Evolutionary conservation across 495 filamentous ascomycete genomes (phyloP).

Genomic region (Talaromyces trachyspermus): DNA sequence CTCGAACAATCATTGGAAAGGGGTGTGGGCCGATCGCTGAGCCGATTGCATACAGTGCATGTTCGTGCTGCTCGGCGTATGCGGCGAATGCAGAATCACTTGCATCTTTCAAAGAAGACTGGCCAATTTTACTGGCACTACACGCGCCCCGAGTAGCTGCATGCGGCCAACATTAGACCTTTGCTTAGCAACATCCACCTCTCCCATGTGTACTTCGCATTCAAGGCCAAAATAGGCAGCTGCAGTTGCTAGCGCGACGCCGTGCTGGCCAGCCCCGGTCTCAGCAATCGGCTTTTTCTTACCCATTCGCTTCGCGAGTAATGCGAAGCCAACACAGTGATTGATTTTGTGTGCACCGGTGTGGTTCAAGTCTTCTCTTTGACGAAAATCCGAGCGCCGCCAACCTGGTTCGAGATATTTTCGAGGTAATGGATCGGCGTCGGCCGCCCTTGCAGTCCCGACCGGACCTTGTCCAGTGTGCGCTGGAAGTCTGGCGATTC

Average conservation of each 20-base stretch:
- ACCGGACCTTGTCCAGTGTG: conserved; percentile 9
- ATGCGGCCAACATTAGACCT: conserved; percentile 86
- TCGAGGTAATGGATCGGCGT: conserved; percentile 14
- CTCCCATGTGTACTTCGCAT: conserved; percentile 85
- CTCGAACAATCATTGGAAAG: conserved; percentile 83
- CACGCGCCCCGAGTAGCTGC: conserved; percentile 75
- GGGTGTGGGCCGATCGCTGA: conserved; percentile 84
- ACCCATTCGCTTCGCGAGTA: conserved; percentile 64
- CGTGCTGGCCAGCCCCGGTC: conserved; percentile 82
- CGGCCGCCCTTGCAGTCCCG: conserved; percentile 15
- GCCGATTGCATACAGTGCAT: conserved; percentile 85
- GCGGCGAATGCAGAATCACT: conserved; percentile 78
- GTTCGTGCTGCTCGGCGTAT: conserved; percentile 74
- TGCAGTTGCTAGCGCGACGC: conserved; percentile 79
- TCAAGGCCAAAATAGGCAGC: conserved; percentile 87
- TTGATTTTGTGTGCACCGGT: conserved; percentile 80
- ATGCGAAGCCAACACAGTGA: conserved; percentile 73
- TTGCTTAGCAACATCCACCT: conserved; percentile 80
- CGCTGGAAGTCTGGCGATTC: conserved; percentile 3
- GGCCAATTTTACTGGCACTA: conserved; percentile 76
- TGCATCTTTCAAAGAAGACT: conserved; percentile 68
- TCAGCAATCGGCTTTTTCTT: conserved; percentile 87
- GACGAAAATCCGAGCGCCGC: conserved; percentile 88
- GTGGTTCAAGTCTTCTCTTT: conserved; percentile 90
- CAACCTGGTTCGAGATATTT: conserved; percentile 56